A percentile compares a stretch with the other conserved stretches of the same genome.
These are phyloP conservation scores for Przewalskia tangutica DNA, from an alignment of 257 asterid genomes.

Conservation along the genomic window DNA sequence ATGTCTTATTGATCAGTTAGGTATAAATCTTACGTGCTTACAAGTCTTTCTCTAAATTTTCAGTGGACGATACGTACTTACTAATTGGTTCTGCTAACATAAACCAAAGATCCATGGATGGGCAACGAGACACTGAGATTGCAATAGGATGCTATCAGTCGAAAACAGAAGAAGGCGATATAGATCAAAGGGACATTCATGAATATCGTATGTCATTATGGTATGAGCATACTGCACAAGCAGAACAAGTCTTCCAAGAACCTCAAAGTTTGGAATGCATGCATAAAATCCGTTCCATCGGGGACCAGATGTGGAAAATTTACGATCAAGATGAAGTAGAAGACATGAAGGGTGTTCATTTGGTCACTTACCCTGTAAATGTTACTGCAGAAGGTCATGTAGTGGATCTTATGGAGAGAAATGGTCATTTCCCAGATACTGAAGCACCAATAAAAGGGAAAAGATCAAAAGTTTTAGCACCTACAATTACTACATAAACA, in stretches of 20 bases:
- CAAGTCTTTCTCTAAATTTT: background rate
- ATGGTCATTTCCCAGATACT: constrained; percentile 61
- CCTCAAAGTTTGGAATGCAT: constrained; percentile 64
- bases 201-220: constrained; percentile 70
- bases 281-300: constrained; percentile 35
- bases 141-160: constrained; percentile 76
- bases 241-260: constrained; percentile 31
- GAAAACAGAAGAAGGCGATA: constrained; percentile 21
- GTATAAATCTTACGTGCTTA: background rate
- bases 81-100: constrained; percentile 81
- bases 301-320: constrained; percentile 65
- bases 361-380: constrained; percentile 53
- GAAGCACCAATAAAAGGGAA: constrained; percentile 51
- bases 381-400: constrained; percentile 44
- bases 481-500: constrained; percentile 55
- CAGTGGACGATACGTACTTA: constrained; percentile 78
- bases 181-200: constrained; percentile 29
- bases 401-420: constrained; percentile 36
- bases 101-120: constrained; percentile 94
- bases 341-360: constrained; percentile 74
- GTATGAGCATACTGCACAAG: constrained; percentile 73
- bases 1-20: background rate
- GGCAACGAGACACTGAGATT: constrained; percentile 76
- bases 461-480: constrained; percentile 50
- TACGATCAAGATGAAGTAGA: constrained; percentile 50